Base-by-base conservation (phyloP, 331 rosid genomes). In the Arachis monticola region DNA sequence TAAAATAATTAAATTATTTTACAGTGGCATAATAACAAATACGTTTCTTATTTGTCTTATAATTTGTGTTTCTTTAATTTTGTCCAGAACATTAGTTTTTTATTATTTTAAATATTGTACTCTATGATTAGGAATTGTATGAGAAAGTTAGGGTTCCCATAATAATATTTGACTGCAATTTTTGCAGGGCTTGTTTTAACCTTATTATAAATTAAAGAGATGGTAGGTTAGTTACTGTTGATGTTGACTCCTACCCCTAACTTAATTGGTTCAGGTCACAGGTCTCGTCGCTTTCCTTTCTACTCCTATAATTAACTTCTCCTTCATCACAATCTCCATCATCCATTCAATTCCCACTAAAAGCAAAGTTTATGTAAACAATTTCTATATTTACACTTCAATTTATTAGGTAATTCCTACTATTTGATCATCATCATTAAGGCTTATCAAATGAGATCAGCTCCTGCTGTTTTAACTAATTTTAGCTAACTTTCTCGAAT, bases 101-200 rank as follows among this genome's bases (percentile, higher is more conserved):
- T 22, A 22, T 22, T 22, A 22, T 22, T 22, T 22, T 22, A 22
- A 22, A 22, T 22, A 22, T 22, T 22, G 1, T 22, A 22, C 27
- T 22, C 27, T 22, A 22, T 57, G 48, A 62, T 22, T 44, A 60
- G 22, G 45, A 32, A 57, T 47, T 64, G 11, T 45, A 52, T 51
- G 57, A 69, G 64, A 41, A 41, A 72, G 67, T 79, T 83, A 84
- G 89, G 92, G 87, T 80, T 87, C 85, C 73, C 70, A 10, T 42
- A 31, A n/a, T 74, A 32, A n/a, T 35, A 35, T 35, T 35, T 35
- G 40, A 35, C 40, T 75, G 81, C 53, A 64, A 46, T 78, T 77
- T 80, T 77, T 77, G 79, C 83, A 74, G 82, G 82, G 84, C 79
- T 79, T 79, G 2, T 35, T 44, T 63, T 69, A 73, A 44, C 77